Evolutionary conservation across 2,329 filamentous ascomycete species (phyloP).

Genomic region (Bipolaris cookei): DNA sequence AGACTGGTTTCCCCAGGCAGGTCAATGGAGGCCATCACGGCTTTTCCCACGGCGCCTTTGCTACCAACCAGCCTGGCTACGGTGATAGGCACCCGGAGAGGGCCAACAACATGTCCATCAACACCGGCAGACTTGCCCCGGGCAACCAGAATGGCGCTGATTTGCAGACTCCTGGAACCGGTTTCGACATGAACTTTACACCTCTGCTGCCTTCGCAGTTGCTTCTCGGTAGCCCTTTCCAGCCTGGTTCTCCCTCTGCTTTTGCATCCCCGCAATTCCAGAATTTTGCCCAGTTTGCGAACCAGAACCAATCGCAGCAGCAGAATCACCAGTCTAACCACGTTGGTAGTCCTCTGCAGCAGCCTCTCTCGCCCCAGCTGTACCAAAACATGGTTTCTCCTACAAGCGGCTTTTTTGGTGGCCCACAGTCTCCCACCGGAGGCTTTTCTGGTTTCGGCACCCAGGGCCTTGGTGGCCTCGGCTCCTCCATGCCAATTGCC

Average conservation of each 20-base stretch:
- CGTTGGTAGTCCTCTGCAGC: slow-evolving; percentile 73
- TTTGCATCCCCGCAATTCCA: slow-evolving; percentile 94
- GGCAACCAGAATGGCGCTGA: slow-evolving; percentile 68
- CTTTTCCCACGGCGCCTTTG: slow-evolving; percentile 91
- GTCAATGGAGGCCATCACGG: slow-evolving; percentile 72
- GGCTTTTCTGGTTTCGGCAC: slow-evolving; percentile 70
- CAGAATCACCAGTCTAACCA: slow-evolving; percentile 67
- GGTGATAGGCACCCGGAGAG: slow-evolving; percentile 85
- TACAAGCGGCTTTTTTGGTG: slow-evolving; percentile 79
- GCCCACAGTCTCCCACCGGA: slow-evolving; percentile 83
- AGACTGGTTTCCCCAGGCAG: slow-evolving; percentile 77
- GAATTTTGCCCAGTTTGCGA: slow-evolving; percentile 72
- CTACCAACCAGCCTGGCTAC: slow-evolving; percentile 81
- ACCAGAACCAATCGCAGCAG: slow-evolving; percentile 63
- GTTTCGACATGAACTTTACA: slow-evolving; percentile 98
- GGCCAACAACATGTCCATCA: slow-evolving; percentile 88
- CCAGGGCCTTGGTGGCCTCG: slow-evolving; percentile 67
- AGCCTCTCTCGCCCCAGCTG: slow-evolving; percentile 75
- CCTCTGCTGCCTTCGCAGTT: slow-evolving; percentile 93
- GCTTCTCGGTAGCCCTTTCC: slow-evolving; percentile 93
- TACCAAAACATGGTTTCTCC: slow-evolving; percentile 88
- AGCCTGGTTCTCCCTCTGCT: slow-evolving; percentile 87
- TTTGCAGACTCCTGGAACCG: slow-evolving; percentile 84
- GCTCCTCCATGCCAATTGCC: slow-evolving; percentile 75
- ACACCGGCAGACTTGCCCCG: slow-evolving; percentile 73